A percentile compares a stretch with the other conserved stretches of the same genome.
These are phyloP conservation scores for Bacidia rubella DNA, from an alignment of 495 filamentous ascomycete genomes.

Conservation along the genomic window DNA sequence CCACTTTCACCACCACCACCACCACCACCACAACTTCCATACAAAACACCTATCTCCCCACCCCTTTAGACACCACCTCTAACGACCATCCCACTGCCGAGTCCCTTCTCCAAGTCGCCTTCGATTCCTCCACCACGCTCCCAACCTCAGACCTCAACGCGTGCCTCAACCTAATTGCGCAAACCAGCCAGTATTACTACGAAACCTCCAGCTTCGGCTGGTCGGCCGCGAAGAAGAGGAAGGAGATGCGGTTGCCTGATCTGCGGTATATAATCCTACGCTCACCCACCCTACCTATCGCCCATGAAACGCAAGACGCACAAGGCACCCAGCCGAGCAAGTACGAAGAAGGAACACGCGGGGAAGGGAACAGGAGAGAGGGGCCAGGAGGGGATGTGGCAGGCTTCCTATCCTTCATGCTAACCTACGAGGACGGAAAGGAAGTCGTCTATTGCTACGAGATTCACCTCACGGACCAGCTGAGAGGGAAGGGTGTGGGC, in stretches of 20 bases:
- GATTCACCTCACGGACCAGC: constrained; percentile 50
- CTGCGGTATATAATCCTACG: constrained; percentile 50
- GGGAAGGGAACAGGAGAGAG: not conserved
- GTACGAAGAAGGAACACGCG: not conserved
- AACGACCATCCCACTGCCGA: not conserved
- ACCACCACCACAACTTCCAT: constrained; percentile 18
- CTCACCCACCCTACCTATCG: no score
- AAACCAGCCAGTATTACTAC: constrained; percentile 57
- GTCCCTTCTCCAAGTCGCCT: constrained; percentile 19
- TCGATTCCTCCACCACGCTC: constrained; percentile 37
- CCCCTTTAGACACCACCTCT: constrained; percentile 50
- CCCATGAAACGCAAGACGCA: no score
- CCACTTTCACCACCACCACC: constrained; percentile 3
- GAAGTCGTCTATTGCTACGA: constrained; percentile 82
- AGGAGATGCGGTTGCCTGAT: constrained; percentile 63
- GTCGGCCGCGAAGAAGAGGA: constrained; percentile 52
- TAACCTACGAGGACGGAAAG: constrained; percentile 61
- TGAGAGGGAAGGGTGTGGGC: constrained; percentile 37
- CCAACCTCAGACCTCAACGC: constrained; percentile 38
- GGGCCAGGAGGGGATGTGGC: constrained; percentile 6
- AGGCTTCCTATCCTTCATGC: constrained; percentile 73
- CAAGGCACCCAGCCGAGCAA: not conserved
- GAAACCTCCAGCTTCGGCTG: constrained; percentile 50
- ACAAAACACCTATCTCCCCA: constrained; percentile 34
- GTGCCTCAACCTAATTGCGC: constrained; percentile 58